Evolutionary conservation across 75 land plant genomes (phyloP).

Genomic region (Cryptomeria japonica): DNA sequence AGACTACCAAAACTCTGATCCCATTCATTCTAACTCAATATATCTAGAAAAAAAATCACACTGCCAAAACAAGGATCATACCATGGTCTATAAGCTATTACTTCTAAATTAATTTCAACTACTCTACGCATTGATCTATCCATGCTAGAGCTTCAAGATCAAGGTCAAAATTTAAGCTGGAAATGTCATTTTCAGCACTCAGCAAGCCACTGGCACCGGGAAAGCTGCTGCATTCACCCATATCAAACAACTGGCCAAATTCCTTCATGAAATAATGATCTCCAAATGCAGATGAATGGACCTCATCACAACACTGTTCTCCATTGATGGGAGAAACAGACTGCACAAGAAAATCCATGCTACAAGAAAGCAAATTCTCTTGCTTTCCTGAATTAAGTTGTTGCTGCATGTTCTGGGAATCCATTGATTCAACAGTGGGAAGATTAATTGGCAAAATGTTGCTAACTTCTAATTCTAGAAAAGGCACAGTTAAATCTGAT

Average conservation of each 20-base stretch:
- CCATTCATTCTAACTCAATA: slow-evolving; percentile 12
- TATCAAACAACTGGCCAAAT: slow-evolving; percentile 8
- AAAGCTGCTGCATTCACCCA: not conserved
- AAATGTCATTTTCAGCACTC: not conserved
- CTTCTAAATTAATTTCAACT: not conserved
- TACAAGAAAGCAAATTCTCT: not conserved
- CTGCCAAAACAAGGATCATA: slow-evolving; percentile 1
- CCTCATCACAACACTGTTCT: not conserved
- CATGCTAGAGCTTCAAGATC: slow-evolving; percentile 15
- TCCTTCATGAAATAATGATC: slow-evolving; percentile 6
- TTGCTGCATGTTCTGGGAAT: not conserved
- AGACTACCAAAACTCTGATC: not conserved
- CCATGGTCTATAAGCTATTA: not conserved
- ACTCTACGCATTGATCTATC: not conserved
- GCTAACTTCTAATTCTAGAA: not conserved
- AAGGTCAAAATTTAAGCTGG: slow-evolving; percentile 13
- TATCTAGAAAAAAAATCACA: slow-evolving; percentile 3
- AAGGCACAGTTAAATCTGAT: not conserved
- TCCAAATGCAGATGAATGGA: not conserved
- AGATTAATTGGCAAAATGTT: not conserved
- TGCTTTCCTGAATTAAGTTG: not conserved
- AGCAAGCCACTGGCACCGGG: not conserved
- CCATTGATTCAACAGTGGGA: not conserved
- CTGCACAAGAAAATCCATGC: not conserved
- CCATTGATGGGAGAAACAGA: not conserved